Evolutionary conservation across 495 filamentous ascomycete species (phyloP), one percentile per base, ranked within the genome.

Genomic region (Bryoglossum gracile): DNA sequence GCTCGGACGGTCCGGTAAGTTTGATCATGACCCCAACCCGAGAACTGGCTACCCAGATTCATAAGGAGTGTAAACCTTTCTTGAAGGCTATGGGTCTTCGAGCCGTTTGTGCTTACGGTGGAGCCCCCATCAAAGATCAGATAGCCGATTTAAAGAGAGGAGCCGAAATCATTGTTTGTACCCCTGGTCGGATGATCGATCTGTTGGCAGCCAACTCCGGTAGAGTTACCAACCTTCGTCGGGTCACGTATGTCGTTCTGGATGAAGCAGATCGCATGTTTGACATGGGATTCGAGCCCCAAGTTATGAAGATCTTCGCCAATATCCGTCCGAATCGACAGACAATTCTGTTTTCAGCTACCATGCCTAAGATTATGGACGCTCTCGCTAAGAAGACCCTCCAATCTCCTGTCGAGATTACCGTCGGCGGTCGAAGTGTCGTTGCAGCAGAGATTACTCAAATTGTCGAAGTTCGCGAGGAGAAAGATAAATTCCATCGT

Each of bases 251-350:
- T 58, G 74, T 95, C 13, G 92, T 97, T 13, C 76, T 99, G 26
- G 94, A 99, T 58, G 94, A 99, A 64, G 94, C 94, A 16, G 94
- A 99, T 59, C 83, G 94, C 36, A 99, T 99, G 94, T 97, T 96
- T 57, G 94, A 99, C 62, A 96, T 99, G 94, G 94, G 94, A 4
- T 97, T 99, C 52, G 91, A 95, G 64, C 91, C 91, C 1, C 94
- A 97, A 58, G 89, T 99, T 38, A 92, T 91, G 85, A 96, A 94
- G 64, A 90, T 99, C 47, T 77, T 97, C 57, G 78, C 75, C 51
- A 95, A 92, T 59, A 83, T 94, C 51, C 83, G 94, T 35, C 89
- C 92, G 0, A 82, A 96, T 59, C 81, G 86, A 13, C 94, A 99
- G 62, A 95, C 89, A 0, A 87, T 97, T 16, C 71, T 97, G 16